A percentile compares a stretch with the other conserved stretches of the same genome.
phyloP scores from a whole-genome alignment of 2,329 filamentous ascomycete genomes.

The Mollisia scopiformis region DNA sequence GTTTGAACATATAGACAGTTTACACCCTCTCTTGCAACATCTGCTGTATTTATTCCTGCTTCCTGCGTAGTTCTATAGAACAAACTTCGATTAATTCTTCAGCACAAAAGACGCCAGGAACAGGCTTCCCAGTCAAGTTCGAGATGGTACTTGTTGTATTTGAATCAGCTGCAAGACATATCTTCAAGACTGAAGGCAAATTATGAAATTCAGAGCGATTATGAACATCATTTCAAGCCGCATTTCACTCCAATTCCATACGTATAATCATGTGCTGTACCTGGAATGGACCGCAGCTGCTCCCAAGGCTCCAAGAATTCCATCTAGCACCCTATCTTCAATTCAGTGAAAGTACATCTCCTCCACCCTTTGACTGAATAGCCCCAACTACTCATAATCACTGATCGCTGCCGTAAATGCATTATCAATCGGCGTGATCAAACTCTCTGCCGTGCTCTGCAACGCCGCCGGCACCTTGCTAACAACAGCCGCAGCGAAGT shows the following conservation, averaged over 20 bases:
- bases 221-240: no score
- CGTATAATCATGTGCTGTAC: no score
- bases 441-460: conserved; percentile 17
- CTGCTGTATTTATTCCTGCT: neutral
- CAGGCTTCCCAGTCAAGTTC: neutral
- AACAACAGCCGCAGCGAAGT: conserved; percentile 21
- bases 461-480: conserved; percentile 21
- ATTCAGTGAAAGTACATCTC: no score
- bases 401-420: conserved; percentile 61
- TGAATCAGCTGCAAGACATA: conserved; percentile 58
- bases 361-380: no score
- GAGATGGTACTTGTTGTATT: conserved; percentile 56
- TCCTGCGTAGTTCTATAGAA: conserved; percentile 67
- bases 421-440: conserved; percentile 43
- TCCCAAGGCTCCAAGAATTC: no score
- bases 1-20: no score
- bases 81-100: conserved; percentile 70
- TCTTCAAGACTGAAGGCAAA: no score
- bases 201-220: no score
- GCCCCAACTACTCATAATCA: conserved; percentile 1
- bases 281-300: no score
- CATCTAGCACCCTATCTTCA: no score
- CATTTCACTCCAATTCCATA: no score
- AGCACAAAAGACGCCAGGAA: conserved; percentile 57
- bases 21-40: neutral